Base-by-base conservation (phyloP, 1,139 yeast species). In the Torulaspora pretoriensis region DNA sequence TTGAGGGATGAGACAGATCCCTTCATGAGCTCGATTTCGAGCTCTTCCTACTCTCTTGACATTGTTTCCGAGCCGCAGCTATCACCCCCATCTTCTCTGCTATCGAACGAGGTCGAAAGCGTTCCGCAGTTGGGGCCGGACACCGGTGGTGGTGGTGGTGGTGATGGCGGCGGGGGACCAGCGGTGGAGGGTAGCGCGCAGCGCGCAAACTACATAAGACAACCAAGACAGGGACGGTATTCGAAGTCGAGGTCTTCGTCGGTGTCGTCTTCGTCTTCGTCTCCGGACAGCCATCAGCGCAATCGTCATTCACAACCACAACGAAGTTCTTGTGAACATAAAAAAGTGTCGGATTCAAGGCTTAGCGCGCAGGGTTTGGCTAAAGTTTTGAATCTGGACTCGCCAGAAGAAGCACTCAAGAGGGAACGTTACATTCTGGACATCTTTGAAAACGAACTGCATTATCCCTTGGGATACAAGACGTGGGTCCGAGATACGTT, bases 401-500 rank as follows among this genome's bases (percentile, higher is more conserved):
- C 75, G n/a, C 73, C 74, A 16, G 73, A 71, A 29, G 81, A 78
- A 58, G 83, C 86, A 0, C 68, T 76, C 13, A 62, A 64, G 38
- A 68, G 83, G n/a, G 95, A 87, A 59, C 71, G 72, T 37, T 74
- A 74, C 36, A 74, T 87, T 8, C 66, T 87, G 43, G 71, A 73
- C 25, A 71, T 83, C 19, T 74, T 86, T 49, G 74, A 73, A 38
- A 67, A 71, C 35, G 78, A 75, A 38, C 72, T 84, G 49, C 78
- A 81, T 14, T 87, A 85, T 63, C 77, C 80, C 28, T 64, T 87
- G 26, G 95, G 95, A 4, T 74, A 78, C 53, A 78, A 77, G 58
- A 85, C 95, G 0, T 86, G 95, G 95, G 80, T 84, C 33, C 73
- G 95, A 48, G 94, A 83, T 58, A 83, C 94, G 0, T 70, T 74